Percentiles rank a stretch among this genome's conserved stretches.
phyloP scores from a whole-genome alignment of 176 grass and related monocot genomes.

The Pharus latifolius region DNA sequence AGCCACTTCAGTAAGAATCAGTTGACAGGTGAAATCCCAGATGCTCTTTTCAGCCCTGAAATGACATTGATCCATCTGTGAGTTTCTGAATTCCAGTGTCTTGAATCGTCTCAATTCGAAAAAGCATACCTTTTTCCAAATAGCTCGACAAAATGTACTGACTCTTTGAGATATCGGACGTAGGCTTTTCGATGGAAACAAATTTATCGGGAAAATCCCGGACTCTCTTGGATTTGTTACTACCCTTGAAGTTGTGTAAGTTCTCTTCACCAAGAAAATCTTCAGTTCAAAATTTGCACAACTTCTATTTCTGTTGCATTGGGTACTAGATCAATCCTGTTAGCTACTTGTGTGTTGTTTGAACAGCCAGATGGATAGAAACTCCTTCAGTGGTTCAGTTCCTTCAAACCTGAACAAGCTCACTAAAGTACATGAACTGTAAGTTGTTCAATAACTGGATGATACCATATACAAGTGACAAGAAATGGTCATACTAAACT shows the following conservation, averaged over 20 bases:
- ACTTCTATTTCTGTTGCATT: neutral
- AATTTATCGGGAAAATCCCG: slow-evolving; percentile 61
- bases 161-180: neutral
- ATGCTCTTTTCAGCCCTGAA: slow-evolving; percentile 65
- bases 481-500: slow-evolving; percentile 5
- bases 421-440: slow-evolving; percentile 60
- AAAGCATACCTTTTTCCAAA: too few species aligned
- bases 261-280: neutral
- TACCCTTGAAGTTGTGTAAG: slow-evolving; percentile 80
- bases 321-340: neutral
- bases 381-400: slow-evolving; percentile 51
- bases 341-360: slow-evolving; percentile 5
- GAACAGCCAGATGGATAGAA: slow-evolving; percentile 68
- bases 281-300: neutral
- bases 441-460: slow-evolving; percentile 30
- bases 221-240: slow-evolving; percentile 56
- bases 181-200: slow-evolving; percentile 92
- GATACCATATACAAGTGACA: neutral
- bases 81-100: slow-evolving; percentile 16
- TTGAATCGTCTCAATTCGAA: neutral
- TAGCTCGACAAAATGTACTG: neutral
- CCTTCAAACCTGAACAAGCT: slow-evolving; percentile 70
- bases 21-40: slow-evolving; percentile 69
- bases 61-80: slow-evolving; percentile 86
- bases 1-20: slow-evolving; percentile 95